Evolutionary conservation across 371 early-diverging fungal genomes (phyloP).

Genomic region (Vittaforma corneae): DNA sequence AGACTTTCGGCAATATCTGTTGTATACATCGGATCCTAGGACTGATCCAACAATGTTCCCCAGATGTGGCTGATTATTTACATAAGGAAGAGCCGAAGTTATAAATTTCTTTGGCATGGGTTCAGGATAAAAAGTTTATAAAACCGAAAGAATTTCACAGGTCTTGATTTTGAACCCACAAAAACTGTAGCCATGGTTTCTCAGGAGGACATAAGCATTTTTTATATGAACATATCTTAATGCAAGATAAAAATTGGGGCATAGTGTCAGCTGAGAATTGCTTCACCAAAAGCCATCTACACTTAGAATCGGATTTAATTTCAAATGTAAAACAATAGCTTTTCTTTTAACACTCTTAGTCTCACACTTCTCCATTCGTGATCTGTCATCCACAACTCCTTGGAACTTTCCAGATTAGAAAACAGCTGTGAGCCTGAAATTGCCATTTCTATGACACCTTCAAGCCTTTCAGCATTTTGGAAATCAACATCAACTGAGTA

Average conservation of each 20-base stretch:
- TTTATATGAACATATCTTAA: too few species aligned
- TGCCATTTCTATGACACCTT: background rate
- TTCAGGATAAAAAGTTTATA: too few species aligned
- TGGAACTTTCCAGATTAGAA: conserved; percentile 46
- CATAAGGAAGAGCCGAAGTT: conserved; percentile 94
- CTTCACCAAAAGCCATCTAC: too few species aligned
- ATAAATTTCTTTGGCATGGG: conserved; percentile 62
- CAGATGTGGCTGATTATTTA: conserved; percentile 97
- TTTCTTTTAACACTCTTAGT: conserved; percentile 57
- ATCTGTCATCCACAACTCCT: conserved; percentile 58
- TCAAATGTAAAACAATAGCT: conserved; percentile 57
- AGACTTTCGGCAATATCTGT: conserved; percentile 77
- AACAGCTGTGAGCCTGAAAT: conserved; percentile 41
- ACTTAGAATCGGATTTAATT: background rate
- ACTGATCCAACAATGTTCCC: conserved; percentile 97
- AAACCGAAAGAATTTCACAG: too few species aligned
- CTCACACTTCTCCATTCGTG: conserved; percentile 54
- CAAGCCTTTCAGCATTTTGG: conserved; percentile 1
- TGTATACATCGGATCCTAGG: conserved; percentile 89
- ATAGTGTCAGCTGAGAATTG: too few species aligned
- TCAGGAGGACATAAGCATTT: too few species aligned
- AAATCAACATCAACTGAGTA: background rate
- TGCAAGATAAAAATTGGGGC: too few species aligned
- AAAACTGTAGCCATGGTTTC: too few species aligned
- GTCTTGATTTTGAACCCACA: too few species aligned